Base-by-base conservation (phyloP, 345 rosid genomes). In the Zanthoxylum bungeanum region DNA sequence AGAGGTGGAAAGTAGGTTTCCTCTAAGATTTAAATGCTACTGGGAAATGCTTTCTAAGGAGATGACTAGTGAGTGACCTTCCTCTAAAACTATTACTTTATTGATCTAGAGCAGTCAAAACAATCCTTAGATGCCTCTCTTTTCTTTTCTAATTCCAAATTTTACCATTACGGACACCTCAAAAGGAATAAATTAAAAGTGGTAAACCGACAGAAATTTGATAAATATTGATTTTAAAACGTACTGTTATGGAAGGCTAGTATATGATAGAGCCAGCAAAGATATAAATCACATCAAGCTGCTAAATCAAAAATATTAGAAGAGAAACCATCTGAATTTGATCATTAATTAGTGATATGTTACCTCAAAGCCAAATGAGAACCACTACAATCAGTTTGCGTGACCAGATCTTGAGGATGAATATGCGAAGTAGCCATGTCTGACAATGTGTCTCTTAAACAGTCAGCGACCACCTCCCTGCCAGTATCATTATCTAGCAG, bases 351-450 rank as follows among this genome's bases (percentile, higher is more conserved):
- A 58, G 31, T 11, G 16, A 72, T 33, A 52, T 47, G 47, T 82
- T 88, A 92, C 99, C 99, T 90, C 81, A 91, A 80, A 7, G 85
- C 64, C 62, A 72, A 40, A 66, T 74, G 64, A 51, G 92, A 85
- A 76, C 50, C 44, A 69, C 76, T 62, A 66, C 52, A 61, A 37
- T 37, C 46, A 70, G 70, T 79, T 75, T 77, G 69, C 10, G 69
- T 30, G 44, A 69, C 58, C 68, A 52, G 33, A 72, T 80, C 73
- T 75, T 83, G 83, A 73, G 77, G 66, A 81, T 79, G 73, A 68
- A 75, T 77, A 36, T 81, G 75, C 36, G 86, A 74, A 75, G 72
- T 69, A 71, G 83, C 74, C 73, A 72, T 73, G 71, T 68, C 79
- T 57, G 73, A 81, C 70, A 69, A 76, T 33, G 57, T 21, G 68